Evolutionary conservation across 257 asterid species (phyloP).

Genomic region (Fraxinus quadrangulata): DNA sequence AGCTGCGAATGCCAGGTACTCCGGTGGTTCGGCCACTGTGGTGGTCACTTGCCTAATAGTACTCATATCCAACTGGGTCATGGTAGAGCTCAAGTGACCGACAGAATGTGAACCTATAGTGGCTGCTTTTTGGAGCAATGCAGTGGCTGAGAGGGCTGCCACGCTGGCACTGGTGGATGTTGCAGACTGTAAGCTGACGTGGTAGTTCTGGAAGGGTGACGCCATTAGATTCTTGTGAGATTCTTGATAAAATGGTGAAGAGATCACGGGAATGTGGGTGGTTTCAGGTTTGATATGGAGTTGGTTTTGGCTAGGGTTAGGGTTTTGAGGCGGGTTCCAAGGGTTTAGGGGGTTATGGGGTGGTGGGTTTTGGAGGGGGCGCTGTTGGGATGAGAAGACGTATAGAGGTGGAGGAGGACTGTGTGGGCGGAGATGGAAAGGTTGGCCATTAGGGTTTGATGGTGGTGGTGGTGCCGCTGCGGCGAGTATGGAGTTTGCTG

Average conservation of each 20-base stretch:
- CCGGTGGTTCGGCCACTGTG: constrained; percentile 20
- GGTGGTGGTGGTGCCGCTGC: constrained; percentile 20
- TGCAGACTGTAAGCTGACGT: constrained; percentile 1
- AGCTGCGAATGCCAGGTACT: constrained; percentile 12
- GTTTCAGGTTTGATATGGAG: constrained; percentile 48
- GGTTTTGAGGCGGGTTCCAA: constrained; percentile 36
- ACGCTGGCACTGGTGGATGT: not conserved
- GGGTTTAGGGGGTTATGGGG: constrained; percentile 8
- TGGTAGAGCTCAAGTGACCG: constrained; percentile 56
- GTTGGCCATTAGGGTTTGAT: not conserved
- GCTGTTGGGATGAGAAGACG: constrained; percentile 30
- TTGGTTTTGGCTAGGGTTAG: constrained; percentile 27
- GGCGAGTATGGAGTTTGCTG: constrained; percentile 53
- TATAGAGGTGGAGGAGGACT: constrained; percentile 21
- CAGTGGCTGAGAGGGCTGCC: constrained; percentile 65
- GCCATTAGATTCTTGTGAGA: constrained; percentile 21
- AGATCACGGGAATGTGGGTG: constrained; percentile 39
- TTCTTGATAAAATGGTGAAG: constrained; percentile 41
- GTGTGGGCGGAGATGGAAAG: constrained; percentile 39
- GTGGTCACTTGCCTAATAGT: constrained; percentile 36
- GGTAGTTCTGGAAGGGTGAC: constrained; percentile 28
- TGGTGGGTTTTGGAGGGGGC: constrained; percentile 20
- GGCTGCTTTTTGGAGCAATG: constrained; percentile 74
- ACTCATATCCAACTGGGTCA: constrained; percentile 59
- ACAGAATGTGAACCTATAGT: constrained; percentile 41